Conservation (phyloP, 805 yeast species). For the Novakomyces olei region DNA sequence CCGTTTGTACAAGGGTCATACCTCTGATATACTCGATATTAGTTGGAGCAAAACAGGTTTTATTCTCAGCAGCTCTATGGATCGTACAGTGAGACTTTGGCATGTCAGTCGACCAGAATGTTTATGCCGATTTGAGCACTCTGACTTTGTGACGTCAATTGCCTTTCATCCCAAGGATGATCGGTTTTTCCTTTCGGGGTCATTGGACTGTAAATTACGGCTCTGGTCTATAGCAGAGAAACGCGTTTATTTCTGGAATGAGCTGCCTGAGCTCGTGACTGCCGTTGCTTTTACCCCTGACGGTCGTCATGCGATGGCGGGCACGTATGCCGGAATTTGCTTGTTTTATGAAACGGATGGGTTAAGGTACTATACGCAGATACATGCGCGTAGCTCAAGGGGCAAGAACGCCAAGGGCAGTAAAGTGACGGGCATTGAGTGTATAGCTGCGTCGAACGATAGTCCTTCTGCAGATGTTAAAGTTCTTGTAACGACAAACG, state of each 20-base stretch:
- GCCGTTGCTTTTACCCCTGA: constrained; percentile 52
- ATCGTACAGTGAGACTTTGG: constrained; percentile 65
- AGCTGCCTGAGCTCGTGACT: constrained; percentile 46
- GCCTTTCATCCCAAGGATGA: constrained; percentile 72
- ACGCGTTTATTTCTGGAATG: constrained; percentile 35
- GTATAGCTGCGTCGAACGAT: constrained; percentile 10
- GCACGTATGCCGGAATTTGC: constrained; percentile 59
- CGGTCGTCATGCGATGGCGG: constrained; percentile 36
- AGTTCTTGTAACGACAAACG: constrained; percentile 53
- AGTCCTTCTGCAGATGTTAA: constrained; percentile 18
- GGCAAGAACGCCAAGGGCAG: constrained; percentile 22
- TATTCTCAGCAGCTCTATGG: constrained; percentile 61
- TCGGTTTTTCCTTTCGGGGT: constrained; percentile 63
- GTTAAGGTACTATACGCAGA: constrained; percentile 29
- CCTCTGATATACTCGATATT: constrained; percentile 44
- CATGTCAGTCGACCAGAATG: constrained; percentile 47
- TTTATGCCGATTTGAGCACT: constrained; percentile 41
- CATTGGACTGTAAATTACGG: constrained; percentile 50
- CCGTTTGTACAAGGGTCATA: constrained; percentile 41
- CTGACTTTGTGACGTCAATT: constrained; percentile 66
- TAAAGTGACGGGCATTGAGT: constrained; percentile 56
- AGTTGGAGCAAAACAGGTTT: constrained; percentile 83
- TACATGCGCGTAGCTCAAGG: constrained; percentile 17
- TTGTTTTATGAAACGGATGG: constrained; percentile 41
- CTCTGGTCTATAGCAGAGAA: constrained; percentile 73